Evolutionary conservation across 2,329 filamentous ascomycete genomes (phyloP).

Genomic region (Ascochyta viciae-villosae): DNA sequence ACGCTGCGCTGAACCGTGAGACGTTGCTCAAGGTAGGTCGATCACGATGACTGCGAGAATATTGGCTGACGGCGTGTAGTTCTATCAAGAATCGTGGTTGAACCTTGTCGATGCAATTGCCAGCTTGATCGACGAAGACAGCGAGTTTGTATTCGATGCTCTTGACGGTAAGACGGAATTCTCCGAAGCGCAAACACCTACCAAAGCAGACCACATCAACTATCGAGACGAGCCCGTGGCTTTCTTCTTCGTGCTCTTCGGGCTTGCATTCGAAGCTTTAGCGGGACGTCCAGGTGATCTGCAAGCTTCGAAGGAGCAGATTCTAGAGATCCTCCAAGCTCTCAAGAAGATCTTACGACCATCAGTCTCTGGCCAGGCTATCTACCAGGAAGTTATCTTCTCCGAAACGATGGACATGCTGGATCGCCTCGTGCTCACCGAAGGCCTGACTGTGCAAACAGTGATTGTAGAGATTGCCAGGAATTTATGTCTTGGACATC

Average conservation of each 20-base stretch:
- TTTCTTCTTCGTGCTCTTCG: conserved; percentile 98
- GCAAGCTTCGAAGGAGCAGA: conserved; percentile 77
- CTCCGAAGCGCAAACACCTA: conserved; percentile 48
- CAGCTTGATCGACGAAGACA: conserved; percentile 95
- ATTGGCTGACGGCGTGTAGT: conserved; percentile 53
- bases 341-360: conserved; percentile 95
- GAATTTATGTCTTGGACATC: conserved; percentile 88
- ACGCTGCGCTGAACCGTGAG: conserved; percentile 92
- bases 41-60: neutral
- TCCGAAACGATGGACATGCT: conserved; percentile 96
- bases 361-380: conserved; percentile 92
- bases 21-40: conserved; percentile 74
- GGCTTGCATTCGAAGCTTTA: conserved; percentile 93
- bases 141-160: conserved; percentile 96
- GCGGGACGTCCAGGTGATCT: conserved; percentile 79
- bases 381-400: conserved; percentile 95
- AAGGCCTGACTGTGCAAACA: conserved; percentile 84
- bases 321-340: conserved; percentile 85
- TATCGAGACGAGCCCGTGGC: conserved; percentile 97
- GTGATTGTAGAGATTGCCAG: conserved; percentile 95
- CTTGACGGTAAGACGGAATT: conserved; percentile 77
- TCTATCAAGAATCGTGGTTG: conserved; percentile 97
- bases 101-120: conserved; percentile 97
- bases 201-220: conserved; percentile 80
- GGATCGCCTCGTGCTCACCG: conserved; percentile 89